Percentiles rank a stretch among this genome's conserved stretches.
Conservation (phyloP, 306 rosid genomes). For the Adenanthera pavonina region DNA sequence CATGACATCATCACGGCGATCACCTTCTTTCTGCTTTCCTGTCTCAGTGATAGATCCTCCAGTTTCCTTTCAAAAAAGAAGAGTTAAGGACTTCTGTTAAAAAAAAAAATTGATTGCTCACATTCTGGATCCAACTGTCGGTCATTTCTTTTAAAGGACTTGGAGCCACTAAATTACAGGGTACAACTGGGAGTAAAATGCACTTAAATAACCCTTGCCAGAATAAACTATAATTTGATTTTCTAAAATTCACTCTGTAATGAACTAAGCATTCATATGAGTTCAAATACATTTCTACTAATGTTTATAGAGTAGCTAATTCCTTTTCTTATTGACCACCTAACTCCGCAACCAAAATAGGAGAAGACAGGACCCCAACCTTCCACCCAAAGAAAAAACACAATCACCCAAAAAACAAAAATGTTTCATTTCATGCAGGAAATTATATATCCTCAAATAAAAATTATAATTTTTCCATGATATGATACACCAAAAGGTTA, state of each 20-base stretch:
- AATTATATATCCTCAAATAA: background rate
- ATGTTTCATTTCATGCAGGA: background rate
- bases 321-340: constrained; percentile 2
- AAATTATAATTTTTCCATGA: background rate
- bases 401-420: background rate
- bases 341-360: constrained; percentile 5
- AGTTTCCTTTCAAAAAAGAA: constrained; percentile 55
- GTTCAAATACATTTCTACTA: constrained; percentile 1
- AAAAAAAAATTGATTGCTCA: constrained; percentile 27
- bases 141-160: constrained; percentile 1
- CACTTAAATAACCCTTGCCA: constrained; percentile 15
- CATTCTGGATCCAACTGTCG: constrained; percentile 21
- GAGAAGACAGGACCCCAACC: background rate
- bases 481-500: background rate
- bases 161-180: constrained; percentile 5
- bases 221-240: background rate
- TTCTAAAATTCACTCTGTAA: background rate
- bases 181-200: constrained; percentile 3
- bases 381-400: background rate
- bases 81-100: constrained; percentile 1
- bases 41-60: constrained; percentile 63
- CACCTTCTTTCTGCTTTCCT: constrained; percentile 70
- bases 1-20: constrained; percentile 72
- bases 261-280: constrained; percentile 7
- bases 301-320: background rate